Evolutionary conservation across 306 rosid genomes (phyloP), one percentile per base, ranked within the genome.

Genomic region (Gillenia trifoliata): DNA sequence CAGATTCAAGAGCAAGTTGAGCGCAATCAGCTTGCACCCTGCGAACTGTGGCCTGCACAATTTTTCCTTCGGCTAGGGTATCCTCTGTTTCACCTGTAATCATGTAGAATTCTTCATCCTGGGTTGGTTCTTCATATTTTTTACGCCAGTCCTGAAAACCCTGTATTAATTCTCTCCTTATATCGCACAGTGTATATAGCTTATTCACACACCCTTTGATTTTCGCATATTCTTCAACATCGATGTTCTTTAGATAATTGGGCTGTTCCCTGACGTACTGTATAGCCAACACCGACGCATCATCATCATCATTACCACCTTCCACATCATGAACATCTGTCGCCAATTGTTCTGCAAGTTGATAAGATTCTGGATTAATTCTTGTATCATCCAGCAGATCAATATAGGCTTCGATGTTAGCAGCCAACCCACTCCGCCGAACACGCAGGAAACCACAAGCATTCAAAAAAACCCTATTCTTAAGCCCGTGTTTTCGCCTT

Each of bases 131-230:
- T 88, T 94, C 98, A 79, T 94, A 94, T 77, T 87, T 89, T 77
- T 88, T 94, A 63, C 98, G 98, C 96, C 98, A 90, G 71, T 93
- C 98, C 88, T 84, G 96, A 81, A 93, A 93, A 33, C 98, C 98
- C 36, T 87, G 94, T 89, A 91, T 87, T 78, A 93, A 75, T 85
- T 93, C 98, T 77, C 93, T 85, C 81, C 78, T 91, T 55, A 93
- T 93, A 71, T 93, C 96, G 61, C 77, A 84, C 77, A 91, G 87
- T 63, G 98, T 93, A 66, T 83, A 83, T 64, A 77, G 88, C 79
- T 93, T 93, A 79, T 87, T 85, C 73, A 70, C 77, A 38, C 89
- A 89, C 0, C 82, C 61, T 76, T 93, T 91, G 61, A 60, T 81
- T 54, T 47, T 34, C 43, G 98, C 93, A 87, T 93, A 91, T 67